These are phyloP conservation scores for Phytophthora crassamura DNA, from an alignment of 352 stramenopile species.

Conservation along the genomic window DNA sequence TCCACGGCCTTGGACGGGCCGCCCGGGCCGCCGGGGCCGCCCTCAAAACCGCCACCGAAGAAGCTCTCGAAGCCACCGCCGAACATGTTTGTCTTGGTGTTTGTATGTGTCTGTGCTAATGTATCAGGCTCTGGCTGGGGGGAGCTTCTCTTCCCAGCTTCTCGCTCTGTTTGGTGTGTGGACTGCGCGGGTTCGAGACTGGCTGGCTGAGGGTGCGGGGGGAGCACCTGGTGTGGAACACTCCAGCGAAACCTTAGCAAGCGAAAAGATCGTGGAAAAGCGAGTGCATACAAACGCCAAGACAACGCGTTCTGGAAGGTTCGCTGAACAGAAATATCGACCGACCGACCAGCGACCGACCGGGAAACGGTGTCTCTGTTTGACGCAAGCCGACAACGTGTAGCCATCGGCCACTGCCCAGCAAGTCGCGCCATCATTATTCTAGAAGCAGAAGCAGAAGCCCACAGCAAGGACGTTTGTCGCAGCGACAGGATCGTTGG, in stretches of 20 bases:
- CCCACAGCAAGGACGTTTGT: too few species aligned
- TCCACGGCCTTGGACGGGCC: constrained; percentile 73
- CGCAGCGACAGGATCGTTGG: too few species aligned
- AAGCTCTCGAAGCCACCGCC: constrained; percentile 89
- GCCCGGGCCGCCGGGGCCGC: constrained; percentile 40
- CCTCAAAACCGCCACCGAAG: constrained; percentile 81
- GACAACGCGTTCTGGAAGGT: constrained; percentile 38
- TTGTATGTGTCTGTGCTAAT: constrained; percentile 25
- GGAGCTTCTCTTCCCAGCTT: constrained; percentile 13
- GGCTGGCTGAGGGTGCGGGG: constrained; percentile 29
- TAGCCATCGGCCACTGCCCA: not conserved
- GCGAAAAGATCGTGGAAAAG: constrained; percentile 38
- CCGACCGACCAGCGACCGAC: constrained; percentile 23
- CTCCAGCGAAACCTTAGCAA: constrained; percentile 13
- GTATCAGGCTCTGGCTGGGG: constrained; percentile 24
- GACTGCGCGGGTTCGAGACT: constrained; percentile 43
- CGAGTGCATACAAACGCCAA: constrained; percentile 32
- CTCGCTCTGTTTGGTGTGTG: constrained; percentile 12
- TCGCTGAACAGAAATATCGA: constrained; percentile 23
- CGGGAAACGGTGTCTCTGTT: constrained; percentile 15
- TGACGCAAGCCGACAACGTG: constrained; percentile 6
- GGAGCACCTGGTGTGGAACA: constrained; percentile 27
- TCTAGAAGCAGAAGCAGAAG: constrained; percentile 25
- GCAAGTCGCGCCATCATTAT: constrained; percentile 3
- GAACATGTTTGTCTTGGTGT: constrained; percentile 61